Conservation (phyloP, 2,329 filamentous ascomycete species). For the Arthrobotrys iridis region DNA sequence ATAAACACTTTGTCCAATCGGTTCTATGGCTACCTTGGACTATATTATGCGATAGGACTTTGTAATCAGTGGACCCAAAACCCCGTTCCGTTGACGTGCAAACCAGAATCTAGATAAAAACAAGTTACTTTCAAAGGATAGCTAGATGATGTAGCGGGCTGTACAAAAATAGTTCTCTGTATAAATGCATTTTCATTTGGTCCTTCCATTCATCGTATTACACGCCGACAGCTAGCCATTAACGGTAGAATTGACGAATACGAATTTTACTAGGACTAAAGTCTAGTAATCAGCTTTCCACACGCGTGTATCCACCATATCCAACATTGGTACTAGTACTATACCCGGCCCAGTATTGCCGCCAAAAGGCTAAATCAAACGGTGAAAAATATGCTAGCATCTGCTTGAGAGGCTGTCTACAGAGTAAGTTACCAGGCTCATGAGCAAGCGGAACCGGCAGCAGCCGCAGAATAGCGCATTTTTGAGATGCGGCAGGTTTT, state of each 20-base stretch:
- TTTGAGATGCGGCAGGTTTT: slow-evolving; percentile 25
- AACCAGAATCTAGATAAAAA: slow-evolving; percentile 33
- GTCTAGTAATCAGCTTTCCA: too few relatives aligned
- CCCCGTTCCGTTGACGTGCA: slow-evolving; percentile 8
- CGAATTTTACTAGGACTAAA: too few relatives aligned
- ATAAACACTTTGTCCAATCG: slow-evolving; percentile 12
- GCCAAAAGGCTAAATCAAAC: too few relatives aligned
- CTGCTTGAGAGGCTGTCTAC: too few relatives aligned
- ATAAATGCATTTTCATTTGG: slow-evolving; percentile 43
- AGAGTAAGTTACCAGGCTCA: too few relatives aligned
- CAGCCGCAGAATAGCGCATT: neutral
- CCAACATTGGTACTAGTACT: too few relatives aligned
- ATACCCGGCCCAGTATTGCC: too few relatives aligned
- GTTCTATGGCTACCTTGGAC: neutral
- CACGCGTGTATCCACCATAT: too few relatives aligned
- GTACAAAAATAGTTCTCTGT: slow-evolving; percentile 53
- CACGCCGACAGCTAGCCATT: too few relatives aligned
- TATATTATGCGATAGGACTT: slow-evolving; percentile 4
- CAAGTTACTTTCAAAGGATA: slow-evolving; percentile 21
- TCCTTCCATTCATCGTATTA: neutral
- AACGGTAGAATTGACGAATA: too few relatives aligned
- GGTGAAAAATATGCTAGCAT: too few relatives aligned
- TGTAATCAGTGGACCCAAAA: neutral
- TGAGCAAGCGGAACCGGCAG: neutral
- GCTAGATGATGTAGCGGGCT: slow-evolving; percentile 50